Evolutionary conservation across 495 filamentous ascomycete genomes (phyloP), one percentile per base, ranked within the genome.

Genomic region (Chaetomidium leptoderma): DNA sequence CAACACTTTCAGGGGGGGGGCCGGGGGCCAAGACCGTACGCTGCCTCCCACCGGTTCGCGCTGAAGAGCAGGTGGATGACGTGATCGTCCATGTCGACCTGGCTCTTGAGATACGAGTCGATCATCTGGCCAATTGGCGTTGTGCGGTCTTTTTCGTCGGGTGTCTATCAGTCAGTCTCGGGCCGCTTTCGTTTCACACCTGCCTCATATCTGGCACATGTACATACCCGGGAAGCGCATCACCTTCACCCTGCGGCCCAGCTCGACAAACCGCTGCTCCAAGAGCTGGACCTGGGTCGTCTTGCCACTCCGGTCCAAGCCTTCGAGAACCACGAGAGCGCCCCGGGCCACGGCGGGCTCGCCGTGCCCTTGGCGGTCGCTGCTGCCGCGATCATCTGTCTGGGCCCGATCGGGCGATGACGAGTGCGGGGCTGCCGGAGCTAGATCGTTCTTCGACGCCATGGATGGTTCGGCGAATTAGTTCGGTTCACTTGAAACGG

Each of bases 1-100:
- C 19, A 19, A 33, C 16, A 33, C 17, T 39, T 24, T 49, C 24
- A 35, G 24, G 47, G 39, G 56, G 32, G 35, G 35, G 35, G 35
- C 4, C 1, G 35, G 35, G 5, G 5, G 35, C 14, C 14, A 45
- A 23, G 51, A 36, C 67, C 80, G 49, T 79, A 85, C 69, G 81
- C 86, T 55, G 84, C 72, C 72, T 98, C 95, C 95, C 95, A 98
- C 30, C 95, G 82, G 73, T 98, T 97, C 10, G 93, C 91, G 30
- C 89, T 92, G 76, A 97, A 98, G 21, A 97, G 82, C 19, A 98
- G 82, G 70, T 97, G 95, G 63, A 97, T 96, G 7, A 85, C 86
- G 66, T 96, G 92, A 70, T 96, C 93, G 55, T 95, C 88, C 67
- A 91, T 81, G 53, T 90, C 80, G 50, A 83, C 76, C 62, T 88